Conservation (phyloP, 2,329 filamentous ascomycete genomes). For the Epichloe scottii region DNA sequence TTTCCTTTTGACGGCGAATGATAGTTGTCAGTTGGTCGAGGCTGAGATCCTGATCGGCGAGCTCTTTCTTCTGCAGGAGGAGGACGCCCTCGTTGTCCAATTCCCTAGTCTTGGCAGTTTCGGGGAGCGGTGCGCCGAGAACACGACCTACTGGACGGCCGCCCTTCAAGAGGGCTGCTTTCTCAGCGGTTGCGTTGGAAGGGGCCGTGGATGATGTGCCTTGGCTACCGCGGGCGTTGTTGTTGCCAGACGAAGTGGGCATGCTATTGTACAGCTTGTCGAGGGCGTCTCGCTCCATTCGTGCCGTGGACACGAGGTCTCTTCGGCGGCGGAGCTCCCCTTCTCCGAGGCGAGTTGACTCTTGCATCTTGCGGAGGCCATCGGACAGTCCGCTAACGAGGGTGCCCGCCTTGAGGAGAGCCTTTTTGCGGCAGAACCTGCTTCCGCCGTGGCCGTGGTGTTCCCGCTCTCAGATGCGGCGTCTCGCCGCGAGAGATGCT, state of each 20-base stretch:
- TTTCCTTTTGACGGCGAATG: slow-evolving; percentile 61
- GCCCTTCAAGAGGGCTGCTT: slow-evolving; percentile 32
- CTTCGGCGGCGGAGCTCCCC: slow-evolving; percentile 61
- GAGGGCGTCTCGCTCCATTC: slow-evolving; percentile 63
- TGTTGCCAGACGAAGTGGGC: slow-evolving; percentile 14
- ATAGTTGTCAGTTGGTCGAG: slow-evolving; percentile 56
- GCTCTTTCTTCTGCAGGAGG: slow-evolving; percentile 61
- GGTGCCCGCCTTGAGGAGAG: slow-evolving; percentile 54
- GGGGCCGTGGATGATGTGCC: background rate
- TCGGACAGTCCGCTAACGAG: slow-evolving; percentile 52
- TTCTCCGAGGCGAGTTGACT: slow-evolving; percentile 48
- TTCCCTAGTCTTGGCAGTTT: slow-evolving; percentile 66
- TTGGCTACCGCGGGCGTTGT: slow-evolving; percentile 29
- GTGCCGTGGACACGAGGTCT: slow-evolving; percentile 56
- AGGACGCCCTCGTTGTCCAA: slow-evolving; percentile 64
- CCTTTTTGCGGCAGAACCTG: slow-evolving; percentile 63
- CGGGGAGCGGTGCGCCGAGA: slow-evolving; percentile 57
- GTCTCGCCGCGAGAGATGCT: slow-evolving; percentile 55
- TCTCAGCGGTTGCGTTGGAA: slow-evolving; percentile 29
- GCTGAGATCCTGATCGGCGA: slow-evolving; percentile 62
- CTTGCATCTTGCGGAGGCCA: slow-evolving; percentile 46
- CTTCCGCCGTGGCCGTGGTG: slow-evolving; percentile 40
- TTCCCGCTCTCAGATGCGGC: slow-evolving; percentile 28
- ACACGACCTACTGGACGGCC: slow-evolving; percentile 44
- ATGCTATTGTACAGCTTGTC: slow-evolving; percentile 56